A percentile compares a stretch with the other conserved stretches of the same genome.
Conservation (phyloP, 2,329 filamentous ascomycete genomes). For the Falciphora oryzae region DNA sequence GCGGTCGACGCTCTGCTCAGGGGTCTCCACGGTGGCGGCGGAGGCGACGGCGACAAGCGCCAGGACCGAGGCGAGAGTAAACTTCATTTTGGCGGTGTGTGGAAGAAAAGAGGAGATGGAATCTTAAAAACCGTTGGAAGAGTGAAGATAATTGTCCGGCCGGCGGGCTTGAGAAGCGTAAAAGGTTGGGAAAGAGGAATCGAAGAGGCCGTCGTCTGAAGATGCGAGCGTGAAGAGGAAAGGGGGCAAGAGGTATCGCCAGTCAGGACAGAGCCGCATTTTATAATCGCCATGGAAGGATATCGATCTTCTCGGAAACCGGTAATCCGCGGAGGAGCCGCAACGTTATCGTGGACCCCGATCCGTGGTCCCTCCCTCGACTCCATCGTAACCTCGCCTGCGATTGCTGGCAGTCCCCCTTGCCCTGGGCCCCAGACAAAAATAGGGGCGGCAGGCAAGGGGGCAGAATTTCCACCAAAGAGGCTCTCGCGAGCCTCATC, state of each 20-base stretch:
- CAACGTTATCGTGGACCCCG: neutral
- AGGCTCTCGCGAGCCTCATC: neutral
- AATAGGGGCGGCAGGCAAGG: neutral
- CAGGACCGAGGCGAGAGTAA: slow-evolving; percentile 17
- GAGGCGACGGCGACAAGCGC: slow-evolving; percentile 21
- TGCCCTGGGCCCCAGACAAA: neutral
- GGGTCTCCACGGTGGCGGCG: slow-evolving; percentile 18
- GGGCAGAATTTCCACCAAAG: neutral
- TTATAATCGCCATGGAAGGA: neutral
- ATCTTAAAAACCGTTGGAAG: neutral
- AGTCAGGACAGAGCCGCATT: neutral
- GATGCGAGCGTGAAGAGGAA: neutral
- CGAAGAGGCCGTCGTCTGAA: neutral
- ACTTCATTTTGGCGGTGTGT: slow-evolving; percentile 22
- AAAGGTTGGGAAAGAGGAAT: neutral
- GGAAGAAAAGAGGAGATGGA: neutral
- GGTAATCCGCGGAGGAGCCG: neutral
- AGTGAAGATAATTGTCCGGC: neutral
- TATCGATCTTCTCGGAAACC: neutral
- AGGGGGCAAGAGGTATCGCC: neutral
- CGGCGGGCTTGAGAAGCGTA: slow-evolving; percentile 1
- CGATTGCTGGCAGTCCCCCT: neutral
- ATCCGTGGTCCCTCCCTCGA: too few species aligned
- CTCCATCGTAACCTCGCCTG: neutral
- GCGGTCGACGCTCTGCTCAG: slow-evolving; percentile 18